These are phyloP conservation scores for Apiospora sp. DNA, from an alignment of 2,329 filamentous ascomycete genomes.

Conservation along the genomic window DNA sequence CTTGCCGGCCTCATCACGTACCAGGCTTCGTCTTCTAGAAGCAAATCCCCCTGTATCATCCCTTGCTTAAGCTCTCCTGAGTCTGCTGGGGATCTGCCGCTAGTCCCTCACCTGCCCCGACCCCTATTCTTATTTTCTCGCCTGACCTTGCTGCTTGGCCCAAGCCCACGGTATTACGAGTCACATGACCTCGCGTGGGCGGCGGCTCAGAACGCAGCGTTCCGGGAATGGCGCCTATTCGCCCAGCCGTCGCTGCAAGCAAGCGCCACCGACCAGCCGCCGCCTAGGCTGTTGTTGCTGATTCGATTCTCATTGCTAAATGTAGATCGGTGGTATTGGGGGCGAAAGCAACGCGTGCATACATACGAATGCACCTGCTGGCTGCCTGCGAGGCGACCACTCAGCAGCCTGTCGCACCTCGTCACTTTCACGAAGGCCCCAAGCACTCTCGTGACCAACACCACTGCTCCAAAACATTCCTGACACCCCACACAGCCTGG, in stretches of 20 bases:
- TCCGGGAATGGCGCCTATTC: constrained; percentile 5
- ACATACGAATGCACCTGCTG: neutral
- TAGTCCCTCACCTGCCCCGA: neutral
- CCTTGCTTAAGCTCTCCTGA: constrained; percentile 15
- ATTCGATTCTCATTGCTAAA: neutral
- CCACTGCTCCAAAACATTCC: neutral
- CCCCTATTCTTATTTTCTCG: neutral
- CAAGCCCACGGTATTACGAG: neutral
- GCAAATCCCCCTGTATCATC: neutral
- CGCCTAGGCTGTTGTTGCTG: neutral
- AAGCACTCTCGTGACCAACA: neutral
- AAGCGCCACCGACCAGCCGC: neutral
- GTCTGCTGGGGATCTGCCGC: constrained; percentile 11
- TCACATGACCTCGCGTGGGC: constrained; percentile 15
- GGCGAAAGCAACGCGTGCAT: constrained; percentile 5
- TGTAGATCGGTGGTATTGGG: constrained; percentile 3
- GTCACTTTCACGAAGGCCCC: neutral
- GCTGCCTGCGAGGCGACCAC: neutral
- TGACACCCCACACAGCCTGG: neutral
- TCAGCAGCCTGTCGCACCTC: neutral
- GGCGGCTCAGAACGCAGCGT: constrained; percentile 6
- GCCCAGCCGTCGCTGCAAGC: neutral
- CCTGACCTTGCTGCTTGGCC: neutral
- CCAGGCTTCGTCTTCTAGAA: constrained; percentile 19
- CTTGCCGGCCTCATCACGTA: neutral